These are phyloP conservation scores for Suaeda aralocaspica DNA, from an alignment of 148 eudicot species.

Conservation along the genomic window DNA sequence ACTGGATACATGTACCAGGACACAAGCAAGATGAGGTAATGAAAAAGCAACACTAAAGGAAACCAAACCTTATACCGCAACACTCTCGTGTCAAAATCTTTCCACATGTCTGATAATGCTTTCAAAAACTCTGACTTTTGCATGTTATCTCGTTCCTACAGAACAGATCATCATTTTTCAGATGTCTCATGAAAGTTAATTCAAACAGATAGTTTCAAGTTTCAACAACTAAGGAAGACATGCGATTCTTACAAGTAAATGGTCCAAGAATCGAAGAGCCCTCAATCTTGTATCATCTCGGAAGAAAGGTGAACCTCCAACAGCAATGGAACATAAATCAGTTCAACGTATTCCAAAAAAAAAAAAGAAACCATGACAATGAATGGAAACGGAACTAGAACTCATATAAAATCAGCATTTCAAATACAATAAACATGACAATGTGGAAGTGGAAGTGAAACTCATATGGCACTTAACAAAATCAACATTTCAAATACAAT, in stretches of 20 bases:
- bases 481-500: no score
- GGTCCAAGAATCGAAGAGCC: conserved; percentile 98
- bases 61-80: conserved; percentile 92
- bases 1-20: not conserved
- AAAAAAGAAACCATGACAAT: not conserved
- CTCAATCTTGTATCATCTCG: conserved; percentile 97
- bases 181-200: not conserved
- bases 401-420: not conserved
- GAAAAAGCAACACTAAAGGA: conserved; percentile 3
- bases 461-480: no score
- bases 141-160: conserved; percentile 97
- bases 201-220: conserved; percentile 4
- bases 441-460: not conserved
- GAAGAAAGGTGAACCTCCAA: conserved; percentile 82
- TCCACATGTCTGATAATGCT: conserved; percentile 97
- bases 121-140: conserved; percentile 93
- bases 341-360: conserved; percentile 1
- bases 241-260: conserved; percentile 73
- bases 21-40: not conserved
- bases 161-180: conserved; percentile 9
- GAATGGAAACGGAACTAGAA: not conserved
- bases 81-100: conserved; percentile 94
- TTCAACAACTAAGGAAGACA: conserved; percentile 15
- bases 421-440: not conserved
- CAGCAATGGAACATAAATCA: conserved; percentile 10